These are phyloP conservation scores for Betula pendula DNA, from an alignment of 306 rosid genomes.

Conservation along the genomic window DNA sequence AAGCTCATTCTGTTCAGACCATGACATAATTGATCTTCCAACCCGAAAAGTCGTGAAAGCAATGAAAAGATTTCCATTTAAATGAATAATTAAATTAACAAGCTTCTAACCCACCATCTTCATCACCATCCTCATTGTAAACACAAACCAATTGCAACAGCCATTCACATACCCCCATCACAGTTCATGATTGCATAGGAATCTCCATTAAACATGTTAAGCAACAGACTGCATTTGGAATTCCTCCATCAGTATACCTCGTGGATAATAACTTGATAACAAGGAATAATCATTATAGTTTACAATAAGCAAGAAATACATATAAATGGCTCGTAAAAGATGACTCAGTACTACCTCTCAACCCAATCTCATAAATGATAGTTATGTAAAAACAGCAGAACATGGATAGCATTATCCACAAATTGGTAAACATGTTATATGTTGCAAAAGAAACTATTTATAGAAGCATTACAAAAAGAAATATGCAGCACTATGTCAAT, in stretches of 20 bases:
- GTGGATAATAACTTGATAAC: constrained; percentile 1
- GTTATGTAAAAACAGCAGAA: not conserved
- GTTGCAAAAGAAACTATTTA: not conserved
- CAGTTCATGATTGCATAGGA: constrained; percentile 26
- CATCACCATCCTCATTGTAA: constrained; percentile 24
- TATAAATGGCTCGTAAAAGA: not conserved
- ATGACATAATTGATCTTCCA: constrained; percentile 13
- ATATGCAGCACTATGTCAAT: not conserved
- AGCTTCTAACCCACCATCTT: constrained; percentile 27
- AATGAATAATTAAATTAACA: constrained; percentile 3
- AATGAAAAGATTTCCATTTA: constrained; percentile 11
- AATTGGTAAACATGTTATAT: constrained; percentile 6
- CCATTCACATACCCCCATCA: constrained; percentile 34
- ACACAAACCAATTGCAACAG: constrained; percentile 31
- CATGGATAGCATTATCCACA: constrained; percentile 4
- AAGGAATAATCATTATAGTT: constrained; percentile 17
- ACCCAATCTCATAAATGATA: not conserved
- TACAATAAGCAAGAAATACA: not conserved
- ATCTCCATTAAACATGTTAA: constrained; percentile 5
- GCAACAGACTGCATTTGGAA: constrained; percentile 26
- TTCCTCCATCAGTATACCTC: constrained; percentile 19
- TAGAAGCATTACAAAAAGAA: constrained; percentile 18
- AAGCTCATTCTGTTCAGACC: constrained; percentile 40
- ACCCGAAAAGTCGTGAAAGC: constrained; percentile 19
- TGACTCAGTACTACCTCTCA: not conserved